Evolutionary conservation across 2,329 filamentous ascomycete species (phyloP).

Genomic region (Ophiosphaerella herpotricha): DNA sequence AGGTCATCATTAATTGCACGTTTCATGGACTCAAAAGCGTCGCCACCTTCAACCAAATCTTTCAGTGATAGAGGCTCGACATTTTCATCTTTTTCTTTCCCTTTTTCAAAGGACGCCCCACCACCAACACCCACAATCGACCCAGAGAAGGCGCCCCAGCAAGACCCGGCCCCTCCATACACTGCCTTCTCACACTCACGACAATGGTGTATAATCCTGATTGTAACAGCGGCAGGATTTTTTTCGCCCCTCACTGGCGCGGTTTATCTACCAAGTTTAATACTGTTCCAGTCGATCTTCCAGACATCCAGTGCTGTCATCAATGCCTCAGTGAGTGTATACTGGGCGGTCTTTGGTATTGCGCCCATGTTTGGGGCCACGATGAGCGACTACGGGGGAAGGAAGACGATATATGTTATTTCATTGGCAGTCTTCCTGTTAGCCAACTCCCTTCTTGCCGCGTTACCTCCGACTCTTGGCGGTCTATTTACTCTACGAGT

Average conservation of each 20-base stretch:
- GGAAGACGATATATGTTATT: constrained; percentile 45
- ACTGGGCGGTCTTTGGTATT: constrained; percentile 48
- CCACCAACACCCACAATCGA: neutral
- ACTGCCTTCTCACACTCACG: constrained; percentile 39
- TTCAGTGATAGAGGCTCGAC: neutral
- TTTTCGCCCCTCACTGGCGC: constrained; percentile 47
- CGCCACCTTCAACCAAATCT: no score
- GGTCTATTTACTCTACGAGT: constrained; percentile 45
- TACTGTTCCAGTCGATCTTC: constrained; percentile 41
- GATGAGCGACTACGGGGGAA: constrained; percentile 42
- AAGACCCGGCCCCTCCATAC: constrained; percentile 22
- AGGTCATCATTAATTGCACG: no score
- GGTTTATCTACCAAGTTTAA: constrained; percentile 48
- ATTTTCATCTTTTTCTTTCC: neutral
- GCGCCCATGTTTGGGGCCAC: constrained; percentile 45
- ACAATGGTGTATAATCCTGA: constrained; percentile 39
- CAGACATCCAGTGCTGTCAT: constrained; percentile 39
- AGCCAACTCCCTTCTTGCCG: constrained; percentile 43
- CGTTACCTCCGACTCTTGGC: constrained; percentile 41
- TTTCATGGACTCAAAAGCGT: no score
- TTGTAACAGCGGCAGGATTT: constrained; percentile 47
- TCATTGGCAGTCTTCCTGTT: constrained; percentile 43
- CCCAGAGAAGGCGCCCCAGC: neutral
- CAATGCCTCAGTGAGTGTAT: constrained; percentile 49
- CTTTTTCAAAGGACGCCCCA: neutral